Conservation (phyloP, 1,139 yeast species). For the Yamadazyma oceani region DNA sequence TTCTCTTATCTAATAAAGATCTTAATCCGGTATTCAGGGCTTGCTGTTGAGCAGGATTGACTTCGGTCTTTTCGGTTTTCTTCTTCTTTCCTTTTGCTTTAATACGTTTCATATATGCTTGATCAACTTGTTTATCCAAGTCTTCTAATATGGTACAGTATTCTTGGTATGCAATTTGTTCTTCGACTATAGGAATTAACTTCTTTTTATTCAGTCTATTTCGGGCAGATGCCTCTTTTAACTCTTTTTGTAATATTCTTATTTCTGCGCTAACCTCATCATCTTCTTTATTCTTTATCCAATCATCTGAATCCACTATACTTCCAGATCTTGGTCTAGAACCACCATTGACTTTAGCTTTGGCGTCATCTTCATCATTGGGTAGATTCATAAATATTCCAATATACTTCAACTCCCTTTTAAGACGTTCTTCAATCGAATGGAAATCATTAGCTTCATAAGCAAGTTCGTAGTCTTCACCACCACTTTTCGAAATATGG, state of each 20-base stretch:
- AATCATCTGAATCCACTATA: conserved; percentile 63
- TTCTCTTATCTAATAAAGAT: conserved; percentile 79
- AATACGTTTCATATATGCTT: conserved; percentile 81
- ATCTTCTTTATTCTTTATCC: conserved; percentile 85
- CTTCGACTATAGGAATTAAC: conserved; percentile 76
- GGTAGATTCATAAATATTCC: conserved; percentile 80
- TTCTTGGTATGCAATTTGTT: conserved; percentile 94
- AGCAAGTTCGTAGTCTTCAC: conserved; percentile 35
- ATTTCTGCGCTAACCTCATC: conserved; percentile 91
- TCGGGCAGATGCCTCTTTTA: conserved; percentile 58
- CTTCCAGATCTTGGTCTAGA: conserved; percentile 26
- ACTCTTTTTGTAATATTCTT: conserved; percentile 66
- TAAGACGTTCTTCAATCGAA: conserved; percentile 81
- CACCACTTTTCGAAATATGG: conserved; percentile 26
- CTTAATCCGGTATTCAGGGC: conserved; percentile 76
- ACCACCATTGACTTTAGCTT: conserved; percentile 21
- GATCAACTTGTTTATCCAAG: conserved; percentile 94
- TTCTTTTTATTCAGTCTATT: conserved; percentile 69
- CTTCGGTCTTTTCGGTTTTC: conserved; percentile 36
- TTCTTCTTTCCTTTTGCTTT: conserved; percentile 79
- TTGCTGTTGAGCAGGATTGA: conserved; percentile 40
- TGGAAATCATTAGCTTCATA: conserved; percentile 59
- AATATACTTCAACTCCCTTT: conserved; percentile 83
- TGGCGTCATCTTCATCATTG: conserved; percentile 24
- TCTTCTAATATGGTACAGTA: conserved; percentile 87